phyloP scores from a whole-genome alignment of 2,329 filamentous ascomycete species.

The Arthrobotrys conoides region DNA sequence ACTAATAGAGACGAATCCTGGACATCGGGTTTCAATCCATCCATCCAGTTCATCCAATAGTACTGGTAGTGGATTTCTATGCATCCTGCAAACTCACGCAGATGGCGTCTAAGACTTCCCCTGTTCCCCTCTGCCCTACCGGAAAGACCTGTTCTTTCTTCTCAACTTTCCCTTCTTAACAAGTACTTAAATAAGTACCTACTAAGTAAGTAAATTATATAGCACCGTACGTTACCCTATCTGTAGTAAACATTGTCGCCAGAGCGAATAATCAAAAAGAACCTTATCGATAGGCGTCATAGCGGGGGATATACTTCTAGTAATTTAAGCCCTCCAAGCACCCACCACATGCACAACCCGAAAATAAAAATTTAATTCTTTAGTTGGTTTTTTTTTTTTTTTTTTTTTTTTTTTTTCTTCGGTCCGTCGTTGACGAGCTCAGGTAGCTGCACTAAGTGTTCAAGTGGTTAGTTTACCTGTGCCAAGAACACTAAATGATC shows the following conservation, averaged over 20 bases:
- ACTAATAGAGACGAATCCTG: too few species aligned
- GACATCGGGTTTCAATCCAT: too few species aligned
- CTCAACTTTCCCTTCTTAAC: slow-evolving; percentile 9
- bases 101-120: slow-evolving; percentile 7
- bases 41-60: too few species aligned
- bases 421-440: slow-evolving; percentile 10
- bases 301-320: slow-evolving; percentile 47
- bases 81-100: slow-evolving; percentile 20
- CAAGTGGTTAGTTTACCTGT: background rate
- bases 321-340: slow-evolving; percentile 47
- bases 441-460: slow-evolving; percentile 12
- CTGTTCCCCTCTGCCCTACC: slow-evolving; percentile 35
- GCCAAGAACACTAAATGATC: slow-evolving; percentile 30
- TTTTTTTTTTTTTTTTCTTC: slow-evolving; percentile 6
- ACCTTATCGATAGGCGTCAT: slow-evolving; percentile 57
- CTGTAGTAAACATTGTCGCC: too few species aligned
- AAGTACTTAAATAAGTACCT: too few species aligned
- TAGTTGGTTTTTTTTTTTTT: slow-evolving; percentile 1
- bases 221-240: too few species aligned
- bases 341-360: slow-evolving; percentile 5
- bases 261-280: too few species aligned
- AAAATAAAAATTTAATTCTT: background rate
- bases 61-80: background rate
- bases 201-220: too few species aligned
- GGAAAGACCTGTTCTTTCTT: slow-evolving; percentile 35